Evolutionary conservation across 352 stramenopile genomes (phyloP).

Genomic region (Globisporangium sylvaticum): DNA sequence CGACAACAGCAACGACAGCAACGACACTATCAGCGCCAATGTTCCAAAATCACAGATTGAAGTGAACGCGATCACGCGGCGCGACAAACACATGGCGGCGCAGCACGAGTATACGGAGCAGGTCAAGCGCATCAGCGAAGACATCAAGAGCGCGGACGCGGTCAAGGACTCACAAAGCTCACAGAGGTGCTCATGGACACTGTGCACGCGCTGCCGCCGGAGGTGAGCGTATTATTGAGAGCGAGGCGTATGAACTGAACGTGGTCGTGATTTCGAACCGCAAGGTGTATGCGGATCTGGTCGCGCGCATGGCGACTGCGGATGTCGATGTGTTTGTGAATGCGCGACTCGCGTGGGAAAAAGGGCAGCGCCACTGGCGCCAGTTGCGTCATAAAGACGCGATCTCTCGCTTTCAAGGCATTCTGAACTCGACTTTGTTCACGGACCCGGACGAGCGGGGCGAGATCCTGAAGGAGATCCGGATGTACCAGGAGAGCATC

Average conservation of each 20-base stretch:
- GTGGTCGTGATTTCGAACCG: constrained; percentile 80
- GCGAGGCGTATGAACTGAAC: constrained; percentile 75
- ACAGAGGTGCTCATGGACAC: constrained; percentile 65
- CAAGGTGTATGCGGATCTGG: constrained; percentile 64
- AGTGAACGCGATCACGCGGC: constrained; percentile 47
- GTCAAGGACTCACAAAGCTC: constrained; percentile 54
- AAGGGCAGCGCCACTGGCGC: constrained; percentile 59
- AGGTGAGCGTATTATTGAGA: constrained; percentile 78
- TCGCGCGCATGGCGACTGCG: constrained; percentile 55
- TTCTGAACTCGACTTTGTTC: constrained; percentile 59
- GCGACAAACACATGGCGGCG: constrained; percentile 54
- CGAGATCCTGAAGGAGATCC: constrained; percentile 51
- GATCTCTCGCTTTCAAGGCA: constrained; percentile 51
- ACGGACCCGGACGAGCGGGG: constrained; percentile 63
- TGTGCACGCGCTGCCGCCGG: constrained; percentile 48
- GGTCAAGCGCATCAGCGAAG: constrained; percentile 59
- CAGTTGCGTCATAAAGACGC: constrained; percentile 72
- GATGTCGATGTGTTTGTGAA: constrained; percentile 67
- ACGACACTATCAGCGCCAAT: not conserved
- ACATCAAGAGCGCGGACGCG: constrained; percentile 50
- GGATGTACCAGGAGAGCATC: constrained; percentile 38
- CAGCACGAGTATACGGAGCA: constrained; percentile 40
- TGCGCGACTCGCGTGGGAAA: constrained; percentile 61
- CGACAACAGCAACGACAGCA: constrained; percentile 7
- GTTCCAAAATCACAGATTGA: constrained; percentile 39